Evolutionary conservation across 2,329 filamentous ascomycete species (phyloP).

Genomic region (Trichoderma asperellum): DNA sequence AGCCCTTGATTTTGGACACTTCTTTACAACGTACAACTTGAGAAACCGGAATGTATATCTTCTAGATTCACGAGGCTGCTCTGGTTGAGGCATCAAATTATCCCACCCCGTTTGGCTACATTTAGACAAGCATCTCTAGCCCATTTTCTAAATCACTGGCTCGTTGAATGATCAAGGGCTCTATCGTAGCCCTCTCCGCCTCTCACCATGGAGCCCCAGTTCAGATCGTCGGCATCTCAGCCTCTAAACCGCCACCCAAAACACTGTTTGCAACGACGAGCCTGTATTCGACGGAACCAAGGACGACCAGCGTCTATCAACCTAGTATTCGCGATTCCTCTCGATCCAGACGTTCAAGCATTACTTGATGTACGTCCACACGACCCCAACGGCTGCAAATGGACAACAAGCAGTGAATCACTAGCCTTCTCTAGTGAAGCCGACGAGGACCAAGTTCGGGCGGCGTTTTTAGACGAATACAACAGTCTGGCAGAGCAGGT

Average conservation of each 20-base stretch:
- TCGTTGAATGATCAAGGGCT: neutral
- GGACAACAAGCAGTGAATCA: slow-evolving; percentile 61
- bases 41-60: neutral
- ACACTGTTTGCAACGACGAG: neutral
- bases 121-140: slow-evolving; percentile 11
- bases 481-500: slow-evolving; percentile 65
- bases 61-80: neutral
- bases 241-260: neutral
- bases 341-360: slow-evolving; percentile 36
- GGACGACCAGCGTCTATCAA: slow-evolving; percentile 37
- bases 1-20: neutral
- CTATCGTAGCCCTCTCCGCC: neutral
- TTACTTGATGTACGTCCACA: slow-evolving; percentile 31
- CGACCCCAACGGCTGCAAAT: slow-evolving; percentile 56
- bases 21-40: neutral
- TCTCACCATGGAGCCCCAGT: neutral
- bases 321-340: slow-evolving; percentile 36
- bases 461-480: slow-evolving; percentile 59
- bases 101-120: neutral
- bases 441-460: slow-evolving; percentile 55
- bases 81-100: neutral
- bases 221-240: neutral
- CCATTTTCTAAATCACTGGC: too few relatives aligned
- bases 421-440: slow-evolving; percentile 51
- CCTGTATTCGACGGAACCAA: slow-evolving; percentile 26